Percentiles rank a stretch among this genome's conserved stretches.
phyloP scores from a whole-genome alignment of 305 asterid species.

The Fraxinus ornus region DNA sequence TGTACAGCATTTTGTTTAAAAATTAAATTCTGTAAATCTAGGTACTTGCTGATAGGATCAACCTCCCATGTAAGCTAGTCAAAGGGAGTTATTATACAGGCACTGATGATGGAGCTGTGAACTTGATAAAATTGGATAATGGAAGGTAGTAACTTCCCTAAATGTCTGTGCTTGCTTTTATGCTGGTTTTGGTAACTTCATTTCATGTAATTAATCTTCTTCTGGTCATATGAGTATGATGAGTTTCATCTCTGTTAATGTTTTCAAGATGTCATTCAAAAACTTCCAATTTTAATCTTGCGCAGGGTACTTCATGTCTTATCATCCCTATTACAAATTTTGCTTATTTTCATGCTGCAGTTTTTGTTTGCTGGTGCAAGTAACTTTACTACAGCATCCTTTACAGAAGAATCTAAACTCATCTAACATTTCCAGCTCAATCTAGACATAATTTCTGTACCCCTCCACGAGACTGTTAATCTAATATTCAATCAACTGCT shows the following conservation, averaged over 20 bases:
- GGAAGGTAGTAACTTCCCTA: slow-evolving; percentile 58
- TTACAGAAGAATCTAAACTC: background rate
- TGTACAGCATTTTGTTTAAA: slow-evolving; percentile 15
- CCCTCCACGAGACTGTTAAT: background rate
- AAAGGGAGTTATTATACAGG: slow-evolving; percentile 97
- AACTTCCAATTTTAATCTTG: background rate
- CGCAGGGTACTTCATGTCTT: background rate
- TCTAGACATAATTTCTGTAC: background rate
- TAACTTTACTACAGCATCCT: background rate
- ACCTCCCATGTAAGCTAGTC: slow-evolving; percentile 91
- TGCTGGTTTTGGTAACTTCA: background rate
- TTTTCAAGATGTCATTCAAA: background rate
- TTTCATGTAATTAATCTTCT: slow-evolving; percentile 1
- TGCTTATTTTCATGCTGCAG: background rate
- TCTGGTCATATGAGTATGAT: background rate
- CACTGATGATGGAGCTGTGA: slow-evolving; percentile 97
- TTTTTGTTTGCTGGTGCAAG: background rate
- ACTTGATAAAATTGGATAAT: slow-evolving; percentile 80
- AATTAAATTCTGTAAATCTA: slow-evolving; percentile 40
- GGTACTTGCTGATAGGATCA: slow-evolving; percentile 94
- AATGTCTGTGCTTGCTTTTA: slow-evolving; percentile 14
- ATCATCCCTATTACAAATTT: background rate
- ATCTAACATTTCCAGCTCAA: background rate
- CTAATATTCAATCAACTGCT: background rate
- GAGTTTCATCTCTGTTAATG: background rate